Base-by-base conservation (phyloP, 805 yeast species). In the Monosporozyma siamensis region DNA sequence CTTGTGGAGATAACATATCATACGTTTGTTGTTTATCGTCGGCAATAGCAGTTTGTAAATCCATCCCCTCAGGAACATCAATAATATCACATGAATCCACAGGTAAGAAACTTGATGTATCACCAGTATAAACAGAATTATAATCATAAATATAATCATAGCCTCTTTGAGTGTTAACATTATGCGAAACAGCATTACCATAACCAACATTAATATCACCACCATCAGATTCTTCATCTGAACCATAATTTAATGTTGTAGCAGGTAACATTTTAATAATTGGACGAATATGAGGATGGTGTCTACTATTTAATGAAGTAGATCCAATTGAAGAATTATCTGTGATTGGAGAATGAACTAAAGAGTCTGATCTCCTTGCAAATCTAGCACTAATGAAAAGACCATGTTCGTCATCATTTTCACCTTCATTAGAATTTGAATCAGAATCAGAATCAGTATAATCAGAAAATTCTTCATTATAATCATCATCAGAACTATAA, bases 191-290 rank as follows among this genome's bases (percentile, higher is more conserved):
- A 1, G 80, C 75, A 56, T 80, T 70, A 36, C 59, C 61, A 29
- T 49, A 74, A 58, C 48, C 48, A 7, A 17, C 31, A 55, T 63
- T 50, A 52, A 67, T 54, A 39, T 60, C 62, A 44, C 66, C 50
- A 30, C 55, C 65, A 31, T 60, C 66, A 8, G 65, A 66, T 44
- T 75, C 80, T 38, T 75, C 81, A 48, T 79, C 78, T 42, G 83
- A 76, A 6, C 86, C 85, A 57, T 77, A 77, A 57, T 89, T 88
- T 43, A 90, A 72, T 0, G 86, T 78, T 0, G 97, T 88, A 2
- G 96, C 80, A 2, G 97, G 97, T 41, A 90, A 65, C 35, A 78
- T 68, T 29, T 86, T 87, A 48, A 89, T 88, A 9, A 86, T 82
- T 35, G 74, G 73, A 48, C 59, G 41, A 17, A 39, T 24, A n/a